These are phyloP conservation scores for Citrus medica DNA, from an alignment of 345 rosid genomes.

Conservation along the genomic window DNA sequence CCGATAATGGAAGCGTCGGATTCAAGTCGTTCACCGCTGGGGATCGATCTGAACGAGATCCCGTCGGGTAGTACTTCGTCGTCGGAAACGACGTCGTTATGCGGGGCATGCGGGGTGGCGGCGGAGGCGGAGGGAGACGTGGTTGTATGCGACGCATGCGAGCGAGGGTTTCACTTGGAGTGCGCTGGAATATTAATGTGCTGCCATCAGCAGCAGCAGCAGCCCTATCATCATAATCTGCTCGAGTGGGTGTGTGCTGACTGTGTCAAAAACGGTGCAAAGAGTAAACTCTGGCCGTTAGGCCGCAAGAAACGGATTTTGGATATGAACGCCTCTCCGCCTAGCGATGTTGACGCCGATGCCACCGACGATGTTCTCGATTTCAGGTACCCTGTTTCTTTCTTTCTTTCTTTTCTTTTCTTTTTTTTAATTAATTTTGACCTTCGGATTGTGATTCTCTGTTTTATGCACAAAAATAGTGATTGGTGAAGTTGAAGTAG, in stretches of 20 bases:
- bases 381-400: slow-evolving; percentile 44
- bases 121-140: slow-evolving; percentile 39
- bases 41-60: slow-evolving; percentile 98
- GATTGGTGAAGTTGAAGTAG: neutral
- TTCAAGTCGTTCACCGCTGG: slow-evolving; percentile 65
- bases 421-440: neutral
- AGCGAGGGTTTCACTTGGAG: slow-evolving; percentile 68
- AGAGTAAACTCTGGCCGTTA: slow-evolving; percentile 80
- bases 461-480: too few relatives aligned
- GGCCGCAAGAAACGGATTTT: slow-evolving; percentile 74
- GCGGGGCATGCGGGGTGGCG: slow-evolving; percentile 63
- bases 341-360: slow-evolving; percentile 70
- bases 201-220: slow-evolving; percentile 6
- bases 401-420: neutral
- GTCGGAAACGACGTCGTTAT: slow-evolving; percentile 39
- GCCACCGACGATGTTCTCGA: slow-evolving; percentile 38
- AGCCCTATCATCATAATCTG: slow-evolving; percentile 17
- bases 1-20: slow-evolving; percentile 47
- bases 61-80: slow-evolving; percentile 42
- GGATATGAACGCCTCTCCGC: slow-evolving; percentile 93
- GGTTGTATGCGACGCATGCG: slow-evolving; percentile 90
- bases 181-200: slow-evolving; percentile 41
- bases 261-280: slow-evolving; percentile 53
- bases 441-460: neutral
- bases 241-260: slow-evolving; percentile 82